Conservation (phyloP, 805 yeast genomes). For the Candida broadrunensis region DNA sequence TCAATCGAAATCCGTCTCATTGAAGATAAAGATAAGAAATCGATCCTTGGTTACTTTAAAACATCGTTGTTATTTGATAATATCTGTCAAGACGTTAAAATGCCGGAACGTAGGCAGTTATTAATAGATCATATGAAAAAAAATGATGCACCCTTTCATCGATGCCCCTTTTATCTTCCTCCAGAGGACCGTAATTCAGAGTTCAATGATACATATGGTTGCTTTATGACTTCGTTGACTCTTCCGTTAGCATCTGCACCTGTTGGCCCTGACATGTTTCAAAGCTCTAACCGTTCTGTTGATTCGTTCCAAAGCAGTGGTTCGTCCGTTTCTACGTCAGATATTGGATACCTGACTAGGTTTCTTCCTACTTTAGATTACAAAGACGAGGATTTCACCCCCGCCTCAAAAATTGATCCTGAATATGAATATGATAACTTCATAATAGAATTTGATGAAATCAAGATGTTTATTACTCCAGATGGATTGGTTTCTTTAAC, state of each 20-base stretch:
- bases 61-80: conserved; percentile 63
- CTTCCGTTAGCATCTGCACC: conserved; percentile 48
- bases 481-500: conserved; percentile 36
- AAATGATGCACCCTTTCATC: conserved; percentile 82
- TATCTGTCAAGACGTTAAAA: conserved; percentile 53
- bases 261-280: conserved; percentile 2
- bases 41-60: conserved; percentile 37
- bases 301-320: not conserved
- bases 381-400: conserved; percentile 28
- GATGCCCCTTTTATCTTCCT: conserved; percentile 70
- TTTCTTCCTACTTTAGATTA: conserved; percentile 24
- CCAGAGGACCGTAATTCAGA: conserved; percentile 43
- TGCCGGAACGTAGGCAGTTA: conserved; percentile 56
- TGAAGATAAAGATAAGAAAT: conserved; percentile 3
- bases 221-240: conserved; percentile 58
- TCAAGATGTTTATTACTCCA: conserved; percentile 49
- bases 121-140: conserved; percentile 49
- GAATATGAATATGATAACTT: conserved; percentile 51
- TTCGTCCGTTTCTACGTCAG: conserved; percentile 1
- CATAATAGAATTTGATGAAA: conserved; percentile 52
- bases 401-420: conserved; percentile 28
- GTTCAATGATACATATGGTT: conserved; percentile 50
- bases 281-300: conserved; percentile 1
- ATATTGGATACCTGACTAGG: not conserved
- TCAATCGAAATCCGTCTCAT: conserved; percentile 20